Base-by-base conservation (phyloP, 345 rosid genomes). In the Euclidium syriacum region DNA sequence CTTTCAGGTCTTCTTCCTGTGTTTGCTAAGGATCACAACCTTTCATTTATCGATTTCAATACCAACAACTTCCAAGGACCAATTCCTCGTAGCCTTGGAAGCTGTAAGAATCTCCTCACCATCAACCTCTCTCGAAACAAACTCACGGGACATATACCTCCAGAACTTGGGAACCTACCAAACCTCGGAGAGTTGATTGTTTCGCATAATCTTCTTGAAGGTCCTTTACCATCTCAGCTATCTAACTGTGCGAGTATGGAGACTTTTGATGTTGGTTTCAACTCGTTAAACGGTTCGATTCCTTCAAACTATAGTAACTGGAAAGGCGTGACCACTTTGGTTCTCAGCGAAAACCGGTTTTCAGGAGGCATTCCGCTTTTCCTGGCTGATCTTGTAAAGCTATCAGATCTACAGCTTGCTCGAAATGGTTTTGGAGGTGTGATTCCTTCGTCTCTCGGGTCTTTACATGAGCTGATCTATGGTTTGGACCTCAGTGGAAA, bases 401-500 rank as follows among this genome's bases (percentile, higher is more conserved):
- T 87, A 10, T 39, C 77, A 16, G 79, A 73, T 72, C 78, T 87
- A 10, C 80, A 73, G 62, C 34, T 87, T 26, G 96, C 86, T 36
- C 85, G 81, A 56, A 91, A 87, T 69, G 50, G 33, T 17, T 75
- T 91, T 5, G 83, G 82, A 30, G 96, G 98, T 8, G 76, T 74
- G 71, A 84, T 91, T 64, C 91, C 95, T 14, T 43, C 81, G 3
- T 81, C 69, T 0, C 73, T 91, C 11, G 89, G 95, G 38, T 74
- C 67, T 1, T 44, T 84, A 67, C 44, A 25, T 70, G 53, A 47
- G 22, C 78, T 91, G 58, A 75, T 30, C 5, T 87, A 84, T 59
- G 73, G 35, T 16, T 63, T 91, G 74, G 83, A 88, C 67, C 78
- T 91, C 32, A 87, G 95, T 53, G 70, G 68, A 20, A 85, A 81